These are phyloP conservation scores for Scutellaria baicalensis DNA, from an alignment of 257 asterid genomes.

Conservation along the genomic window DNA sequence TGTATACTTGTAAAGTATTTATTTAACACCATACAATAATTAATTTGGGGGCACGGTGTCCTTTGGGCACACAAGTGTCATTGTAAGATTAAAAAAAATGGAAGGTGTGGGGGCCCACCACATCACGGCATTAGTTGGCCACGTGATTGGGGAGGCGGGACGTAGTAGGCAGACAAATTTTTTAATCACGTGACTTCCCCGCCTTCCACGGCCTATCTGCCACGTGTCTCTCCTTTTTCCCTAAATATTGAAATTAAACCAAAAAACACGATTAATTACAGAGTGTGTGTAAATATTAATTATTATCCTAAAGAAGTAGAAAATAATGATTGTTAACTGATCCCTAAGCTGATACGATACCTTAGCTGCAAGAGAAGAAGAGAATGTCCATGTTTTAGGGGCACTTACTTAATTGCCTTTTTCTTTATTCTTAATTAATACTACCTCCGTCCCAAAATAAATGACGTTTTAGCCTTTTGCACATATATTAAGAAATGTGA, in stretches of 20 bases:
- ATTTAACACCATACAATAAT: too few species aligned
- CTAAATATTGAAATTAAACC: too few species aligned
- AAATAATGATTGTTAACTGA: constrained; percentile 65
- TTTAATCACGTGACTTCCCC: constrained; percentile 69
- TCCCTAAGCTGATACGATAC: constrained; percentile 69
- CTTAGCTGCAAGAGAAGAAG: constrained; percentile 1
- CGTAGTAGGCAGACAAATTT: constrained; percentile 49
- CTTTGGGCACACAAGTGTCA: too few species aligned
- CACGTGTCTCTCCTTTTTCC: constrained; percentile 28
- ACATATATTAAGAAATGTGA: too few species aligned
- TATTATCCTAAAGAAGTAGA: constrained; percentile 30
- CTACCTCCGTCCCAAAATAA: too few species aligned
- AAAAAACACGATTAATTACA: not conserved
- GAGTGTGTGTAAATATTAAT: not conserved
- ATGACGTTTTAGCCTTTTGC: too few species aligned
- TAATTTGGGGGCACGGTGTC: too few species aligned
- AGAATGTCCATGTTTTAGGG: constrained; percentile 54
- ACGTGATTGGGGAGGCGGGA: constrained; percentile 80
- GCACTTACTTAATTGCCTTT: not conserved
- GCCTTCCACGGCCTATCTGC: constrained; percentile 27
- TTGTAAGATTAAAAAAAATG: not conserved
- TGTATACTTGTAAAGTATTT: too few species aligned
- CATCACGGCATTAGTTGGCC: constrained; percentile 69
- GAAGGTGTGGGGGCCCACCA: constrained; percentile 28
- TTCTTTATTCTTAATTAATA: not conserved